Percentiles rank a stretch among this genome's conserved stretches.
phyloP scores from a whole-genome alignment of 176 grass and related monocot species.

The Oryza coarctata region DNA sequence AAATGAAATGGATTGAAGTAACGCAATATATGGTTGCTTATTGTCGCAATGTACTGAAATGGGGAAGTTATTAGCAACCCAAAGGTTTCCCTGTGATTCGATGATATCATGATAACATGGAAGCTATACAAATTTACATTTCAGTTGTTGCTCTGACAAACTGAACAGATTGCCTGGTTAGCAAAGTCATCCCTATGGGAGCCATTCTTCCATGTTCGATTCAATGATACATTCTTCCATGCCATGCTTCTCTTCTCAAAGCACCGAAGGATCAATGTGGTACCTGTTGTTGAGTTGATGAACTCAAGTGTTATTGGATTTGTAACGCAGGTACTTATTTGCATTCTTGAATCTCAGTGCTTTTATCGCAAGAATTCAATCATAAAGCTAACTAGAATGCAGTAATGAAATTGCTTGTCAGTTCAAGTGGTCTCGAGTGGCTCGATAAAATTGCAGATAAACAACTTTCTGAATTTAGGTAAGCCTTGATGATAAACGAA shows the following conservation, averaged over 20 bases:
- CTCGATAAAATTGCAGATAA: constrained; percentile 55
- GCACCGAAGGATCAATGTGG: constrained; percentile 54
- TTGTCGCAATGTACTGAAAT: background rate
- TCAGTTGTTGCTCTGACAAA: background rate
- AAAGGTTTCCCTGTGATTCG: background rate
- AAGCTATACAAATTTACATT: background rate
- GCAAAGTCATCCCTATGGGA: constrained; percentile 54
- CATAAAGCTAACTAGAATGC: constrained; percentile 39
- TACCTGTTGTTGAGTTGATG: constrained; percentile 45
- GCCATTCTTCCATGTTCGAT: constrained; percentile 64
- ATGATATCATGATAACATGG: background rate
- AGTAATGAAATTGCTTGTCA: constrained; percentile 56
- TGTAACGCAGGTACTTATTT: constrained; percentile 49
- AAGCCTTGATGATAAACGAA: background rate
- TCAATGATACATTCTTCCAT: constrained; percentile 53
- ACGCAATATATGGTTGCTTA: background rate
- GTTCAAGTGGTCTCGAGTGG: constrained; percentile 58
- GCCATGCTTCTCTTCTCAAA: constrained; percentile 57
- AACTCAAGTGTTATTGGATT: constrained; percentile 45
- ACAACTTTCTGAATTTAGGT: constrained; percentile 47
- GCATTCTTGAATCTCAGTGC: background rate
- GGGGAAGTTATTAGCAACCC: background rate
- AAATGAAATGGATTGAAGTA: background rate
- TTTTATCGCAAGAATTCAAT: background rate
- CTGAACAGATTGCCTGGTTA: constrained; percentile 50